These are phyloP conservation scores for Dispira parvispora DNA, from an alignment of 192 early-diverging fungal genomes.

Conservation along the genomic window DNA sequence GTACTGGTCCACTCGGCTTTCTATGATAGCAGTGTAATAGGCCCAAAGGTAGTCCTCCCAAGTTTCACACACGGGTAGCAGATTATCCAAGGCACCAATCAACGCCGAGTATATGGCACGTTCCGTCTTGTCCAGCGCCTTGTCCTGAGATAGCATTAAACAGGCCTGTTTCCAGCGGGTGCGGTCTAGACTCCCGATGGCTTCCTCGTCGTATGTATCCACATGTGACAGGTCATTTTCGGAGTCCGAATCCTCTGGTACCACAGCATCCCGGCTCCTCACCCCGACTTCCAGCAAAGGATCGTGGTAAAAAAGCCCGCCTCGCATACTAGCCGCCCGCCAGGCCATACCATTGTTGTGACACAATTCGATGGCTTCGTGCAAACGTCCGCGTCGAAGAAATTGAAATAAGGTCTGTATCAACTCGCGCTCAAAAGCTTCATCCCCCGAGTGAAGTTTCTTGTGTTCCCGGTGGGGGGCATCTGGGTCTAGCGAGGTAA, in stretches of 20 bases:
- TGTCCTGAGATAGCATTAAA: constrained; percentile 24
- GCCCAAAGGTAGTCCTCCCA: constrained; percentile 88
- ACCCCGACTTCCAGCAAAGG: constrained; percentile 11
- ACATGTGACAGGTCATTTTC: constrained; percentile 3
- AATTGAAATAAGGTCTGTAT: constrained; percentile 55
- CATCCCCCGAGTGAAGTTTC: constrained; percentile 3
- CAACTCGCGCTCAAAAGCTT: constrained; percentile 32
- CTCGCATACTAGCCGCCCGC: constrained; percentile 62
- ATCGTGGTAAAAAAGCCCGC: constrained; percentile 39
- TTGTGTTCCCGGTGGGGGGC: constrained; percentile 9
- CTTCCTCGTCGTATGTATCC: no score
- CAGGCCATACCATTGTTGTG: constrained; percentile 54
- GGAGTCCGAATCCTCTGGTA: neutral
- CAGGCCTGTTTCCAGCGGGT: constrained; percentile 26
- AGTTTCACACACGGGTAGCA: constrained; percentile 50
- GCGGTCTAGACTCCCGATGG: constrained; percentile 25
- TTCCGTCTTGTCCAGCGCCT: constrained; percentile 40
- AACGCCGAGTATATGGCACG: constrained; percentile 62
- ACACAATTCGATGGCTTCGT: constrained; percentile 53
- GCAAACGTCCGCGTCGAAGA: constrained; percentile 50
- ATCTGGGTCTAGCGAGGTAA: constrained; percentile 11
- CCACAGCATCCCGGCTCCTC: neutral
- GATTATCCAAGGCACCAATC: constrained; percentile 53
- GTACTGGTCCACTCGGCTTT: constrained; percentile 32
- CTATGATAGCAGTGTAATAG: constrained; percentile 54